These are phyloP conservation scores for Pseudopediastrum boryanum DNA, from an alignment of 139 green algal genomes.

Conservation along the genomic window DNA sequence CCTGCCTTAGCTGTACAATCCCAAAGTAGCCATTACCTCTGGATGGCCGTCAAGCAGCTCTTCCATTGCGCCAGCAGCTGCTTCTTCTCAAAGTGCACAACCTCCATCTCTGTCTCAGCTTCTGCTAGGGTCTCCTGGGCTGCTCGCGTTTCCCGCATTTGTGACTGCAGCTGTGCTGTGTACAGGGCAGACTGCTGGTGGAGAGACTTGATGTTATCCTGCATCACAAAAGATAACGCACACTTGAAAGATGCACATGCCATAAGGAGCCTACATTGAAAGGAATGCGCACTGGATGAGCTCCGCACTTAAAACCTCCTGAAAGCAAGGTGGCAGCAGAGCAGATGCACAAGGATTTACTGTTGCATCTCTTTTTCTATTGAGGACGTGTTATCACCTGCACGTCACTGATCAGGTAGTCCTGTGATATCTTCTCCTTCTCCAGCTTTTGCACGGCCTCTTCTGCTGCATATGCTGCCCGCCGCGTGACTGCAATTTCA, in stretches of 20 bases:
- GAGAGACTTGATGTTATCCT: constrained; percentile 60
- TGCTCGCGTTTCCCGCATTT: constrained; percentile 75
- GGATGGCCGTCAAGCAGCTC: constrained; percentile 73
- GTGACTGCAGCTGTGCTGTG: constrained; percentile 71
- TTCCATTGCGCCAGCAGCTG: constrained; percentile 87
- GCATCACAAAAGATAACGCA: too few relatives aligned
- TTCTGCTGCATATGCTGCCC: constrained; percentile 83
- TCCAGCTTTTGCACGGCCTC: constrained; percentile 75
- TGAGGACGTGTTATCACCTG: too few relatives aligned
- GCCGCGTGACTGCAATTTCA: constrained; percentile 86
- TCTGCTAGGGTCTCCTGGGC: constrained; percentile 79
- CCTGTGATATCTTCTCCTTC: constrained; percentile 86
- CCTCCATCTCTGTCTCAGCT: constrained; percentile 81
- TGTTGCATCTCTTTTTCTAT: background rate
- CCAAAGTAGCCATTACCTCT: too few relatives aligned
- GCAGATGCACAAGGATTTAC: background rate
- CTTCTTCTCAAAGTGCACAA: constrained; percentile 91
- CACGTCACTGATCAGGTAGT: constrained; percentile 76
- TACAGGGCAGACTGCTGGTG: constrained; percentile 68
- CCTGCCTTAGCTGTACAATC: too few relatives aligned
- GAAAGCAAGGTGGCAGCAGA: background rate
- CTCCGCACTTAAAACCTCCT: background rate
- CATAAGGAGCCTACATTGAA: too few relatives aligned
- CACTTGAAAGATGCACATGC: too few relatives aligned
- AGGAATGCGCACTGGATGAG: too few relatives aligned